Base-by-base conservation (phyloP, 2,329 filamentous ascomycete genomes). In the Orbilia oligospora region DNA sequence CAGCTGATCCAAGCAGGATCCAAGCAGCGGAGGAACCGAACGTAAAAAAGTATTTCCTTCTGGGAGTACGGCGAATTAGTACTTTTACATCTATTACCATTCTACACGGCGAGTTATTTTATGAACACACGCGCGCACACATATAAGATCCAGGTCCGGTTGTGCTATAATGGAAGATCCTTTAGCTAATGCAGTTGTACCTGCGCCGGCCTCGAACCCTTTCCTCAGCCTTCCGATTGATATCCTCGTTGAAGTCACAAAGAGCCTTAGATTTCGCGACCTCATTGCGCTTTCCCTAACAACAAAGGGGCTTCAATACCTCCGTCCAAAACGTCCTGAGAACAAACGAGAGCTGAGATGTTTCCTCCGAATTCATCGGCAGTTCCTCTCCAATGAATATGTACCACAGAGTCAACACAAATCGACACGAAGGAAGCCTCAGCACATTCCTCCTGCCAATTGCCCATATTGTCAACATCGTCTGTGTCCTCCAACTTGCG, bases 281-380 rank as follows among this genome's bases (percentile, higher is more conserved):
- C 24, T 68, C 20, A 63, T 75, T 24, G 36, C 71, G 18, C 51
- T 75, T n/a, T 75, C 71, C 0, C 49, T 75, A 16, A 68, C 71
- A 5, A 64, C 71, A 20, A 68, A 51, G 18, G 63, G 63, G 1
- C 55, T 75, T 18, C 63, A 64, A n/a, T 61, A 68, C 30, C 24
- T 68, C 20, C 51, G 63, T 38, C 71, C 63, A 22, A 41, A 36
- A 10, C 49, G 33, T n/a, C 41, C 30, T 9, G 63, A 66, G 5
- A n/a, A 51, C 18, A 27, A 22, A 49, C 24, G 41, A 44, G 48
- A 75, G 3, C 24, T 10, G 0, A 18, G 30, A 27, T 75, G 71
- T 48, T 51, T 61, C 18, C 3, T 56, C 22, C 24, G 27, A n/a
- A 24, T 67, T 12, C 61, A 75, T 30, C 41, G 41, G 24, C 36